Conservation (phyloP, 371 early-diverging fungal species). For the Rhizopus delemar region DNA sequence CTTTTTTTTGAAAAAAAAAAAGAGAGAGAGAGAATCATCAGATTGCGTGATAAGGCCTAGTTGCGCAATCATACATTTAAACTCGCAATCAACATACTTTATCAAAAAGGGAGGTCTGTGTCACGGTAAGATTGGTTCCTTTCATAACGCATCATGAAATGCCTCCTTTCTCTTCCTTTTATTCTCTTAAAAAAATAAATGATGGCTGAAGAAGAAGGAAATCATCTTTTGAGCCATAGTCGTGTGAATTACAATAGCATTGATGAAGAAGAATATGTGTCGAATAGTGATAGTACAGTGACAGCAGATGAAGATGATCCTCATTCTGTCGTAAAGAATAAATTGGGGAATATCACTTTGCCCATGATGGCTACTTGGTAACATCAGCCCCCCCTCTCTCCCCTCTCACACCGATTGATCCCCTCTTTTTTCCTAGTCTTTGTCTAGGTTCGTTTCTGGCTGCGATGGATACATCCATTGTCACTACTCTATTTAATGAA, state of each 20-base stretch:
- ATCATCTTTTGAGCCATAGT: too few relatives aligned
- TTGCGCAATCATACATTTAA: constrained; percentile 1
- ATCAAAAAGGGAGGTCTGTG: neutral
- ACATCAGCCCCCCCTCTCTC: too few relatives aligned
- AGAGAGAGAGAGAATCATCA: too few relatives aligned
- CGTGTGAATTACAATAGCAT: neutral
- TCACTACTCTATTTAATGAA: constrained; percentile 74
- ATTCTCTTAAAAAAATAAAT: too few relatives aligned
- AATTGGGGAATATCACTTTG: constrained; percentile 17
- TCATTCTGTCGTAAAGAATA: constrained; percentile 15
- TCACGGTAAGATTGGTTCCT: neutral
- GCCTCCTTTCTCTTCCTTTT: too few relatives aligned
- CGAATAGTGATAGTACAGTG: neutral
- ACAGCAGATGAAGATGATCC: constrained; percentile 11
- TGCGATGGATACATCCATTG: constrained; percentile 75
- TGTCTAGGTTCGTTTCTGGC: constrained; percentile 63
- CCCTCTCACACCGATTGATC: neutral
- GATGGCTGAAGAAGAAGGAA: too few relatives aligned
- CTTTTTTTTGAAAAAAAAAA: too few relatives aligned
- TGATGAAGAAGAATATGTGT: constrained; percentile 13
- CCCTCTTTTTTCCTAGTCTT: constrained; percentile 22
- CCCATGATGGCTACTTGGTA: constrained; percentile 15
- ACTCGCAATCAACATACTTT: neutral
- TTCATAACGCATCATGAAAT: too few relatives aligned
- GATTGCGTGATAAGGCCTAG: neutral